phyloP scores from a whole-genome alignment of 306 rosid species.

The Fragaria nilgerrensis region DNA sequence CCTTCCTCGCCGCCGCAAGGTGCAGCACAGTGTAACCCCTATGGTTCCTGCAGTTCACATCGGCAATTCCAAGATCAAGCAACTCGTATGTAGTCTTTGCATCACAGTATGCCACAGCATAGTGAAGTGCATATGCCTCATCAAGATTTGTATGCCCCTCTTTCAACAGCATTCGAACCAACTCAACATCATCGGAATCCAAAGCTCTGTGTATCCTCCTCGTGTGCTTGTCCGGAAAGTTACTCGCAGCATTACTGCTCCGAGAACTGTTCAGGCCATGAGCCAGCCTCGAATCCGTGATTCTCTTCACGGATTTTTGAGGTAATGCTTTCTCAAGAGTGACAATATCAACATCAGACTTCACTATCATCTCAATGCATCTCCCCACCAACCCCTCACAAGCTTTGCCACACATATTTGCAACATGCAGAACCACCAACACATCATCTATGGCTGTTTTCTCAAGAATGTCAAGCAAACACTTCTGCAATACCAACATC shows the following conservation, averaged over 20 bases:
- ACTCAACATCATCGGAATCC: slow-evolving; percentile 65
- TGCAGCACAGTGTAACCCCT: slow-evolving; percentile 64
- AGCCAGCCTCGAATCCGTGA: slow-evolving; percentile 36
- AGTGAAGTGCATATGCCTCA: slow-evolving; percentile 64
- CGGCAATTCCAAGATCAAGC: slow-evolving; percentile 66
- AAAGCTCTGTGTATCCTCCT: slow-evolving; percentile 64
- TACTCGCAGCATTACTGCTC: neutral
- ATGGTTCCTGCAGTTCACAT: slow-evolving; percentile 46
- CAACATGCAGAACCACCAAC: slow-evolving; percentile 47
- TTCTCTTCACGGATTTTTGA: slow-evolving; percentile 36
- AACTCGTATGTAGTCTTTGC: slow-evolving; percentile 52
- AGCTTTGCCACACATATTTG: slow-evolving; percentile 42
- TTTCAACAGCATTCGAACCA: slow-evolving; percentile 56
- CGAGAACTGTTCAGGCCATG: slow-evolving; percentile 25
- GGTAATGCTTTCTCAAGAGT: slow-evolving; percentile 54
- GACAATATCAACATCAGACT: slow-evolving; percentile 40
- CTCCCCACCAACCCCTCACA: slow-evolving; percentile 36
- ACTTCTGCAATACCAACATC: slow-evolving; percentile 38
- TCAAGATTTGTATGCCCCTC: slow-evolving; percentile 61
- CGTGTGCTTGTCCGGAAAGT: slow-evolving; percentile 46
- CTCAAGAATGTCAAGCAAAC: slow-evolving; percentile 45
- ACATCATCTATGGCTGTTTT: slow-evolving; percentile 46
- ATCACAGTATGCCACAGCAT: slow-evolving; percentile 63
- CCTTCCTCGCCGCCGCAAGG: slow-evolving; percentile 53
- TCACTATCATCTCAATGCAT: slow-evolving; percentile 42